A percentile compares a stretch with the other conserved stretches of the same genome.
Evolutionary conservation across 257 asterid genomes (phyloP).

Genomic region (Plantago elongata): DNA sequence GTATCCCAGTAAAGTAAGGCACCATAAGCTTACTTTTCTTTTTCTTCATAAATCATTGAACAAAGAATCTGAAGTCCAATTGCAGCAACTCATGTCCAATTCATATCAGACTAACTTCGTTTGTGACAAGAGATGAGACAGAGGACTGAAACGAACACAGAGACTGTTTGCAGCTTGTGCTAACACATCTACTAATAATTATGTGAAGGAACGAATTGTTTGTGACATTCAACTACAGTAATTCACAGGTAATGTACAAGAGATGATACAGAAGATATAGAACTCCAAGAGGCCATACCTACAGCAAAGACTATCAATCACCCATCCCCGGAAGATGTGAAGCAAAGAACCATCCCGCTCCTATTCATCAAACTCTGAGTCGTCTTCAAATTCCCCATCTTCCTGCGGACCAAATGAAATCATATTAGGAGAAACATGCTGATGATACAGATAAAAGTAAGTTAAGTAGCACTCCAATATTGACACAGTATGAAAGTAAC

Average conservation of each 20-base stretch:
- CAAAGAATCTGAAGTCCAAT: background rate
- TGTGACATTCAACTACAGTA: constrained; percentile 1
- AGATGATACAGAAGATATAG: constrained; percentile 21
- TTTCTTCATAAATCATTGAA: background rate
- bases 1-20: background rate
- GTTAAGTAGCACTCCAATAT: too few relatives aligned
- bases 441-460: background rate
- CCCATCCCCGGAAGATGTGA: background rate
- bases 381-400: constrained; percentile 67
- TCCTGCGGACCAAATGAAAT: constrained; percentile 45
- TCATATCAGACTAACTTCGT: background rate
- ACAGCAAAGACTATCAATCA: background rate
- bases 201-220: background rate
- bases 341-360: constrained; percentile 7
- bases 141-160: background rate
- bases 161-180: background rate
- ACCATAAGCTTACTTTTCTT: background rate
- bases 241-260: constrained; percentile 27
- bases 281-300: constrained; percentile 18
- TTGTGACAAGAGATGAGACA: background rate
- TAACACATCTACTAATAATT: background rate
- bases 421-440: background rate
- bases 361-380: constrained; percentile 53
- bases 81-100: background rate
- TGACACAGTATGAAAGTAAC: background rate